Base-by-base conservation (phyloP, 805 yeast species). In the Myxozyma neglecta region DNA sequence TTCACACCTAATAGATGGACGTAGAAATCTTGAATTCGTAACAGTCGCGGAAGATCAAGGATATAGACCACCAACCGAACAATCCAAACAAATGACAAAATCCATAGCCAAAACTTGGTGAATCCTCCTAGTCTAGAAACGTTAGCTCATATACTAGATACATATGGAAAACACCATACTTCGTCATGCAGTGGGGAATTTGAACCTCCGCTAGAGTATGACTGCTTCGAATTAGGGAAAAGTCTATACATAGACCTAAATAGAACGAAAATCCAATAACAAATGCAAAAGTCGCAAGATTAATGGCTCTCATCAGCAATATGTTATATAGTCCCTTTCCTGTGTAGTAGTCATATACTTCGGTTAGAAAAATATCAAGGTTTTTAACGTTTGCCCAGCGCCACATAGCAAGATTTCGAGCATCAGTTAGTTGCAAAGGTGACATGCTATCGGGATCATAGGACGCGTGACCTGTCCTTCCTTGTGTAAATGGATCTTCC, bases 381-480 rank as follows among this genome's bases (percentile, higher is more conserved):
- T 94, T 94, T 68, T 89, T 90, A 29, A 94, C 90, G 70, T 94
- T 94, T 0, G 98, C 96, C 98, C 99, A 94, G 63, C 90, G 81
- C 90, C 97, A 94, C 16, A 89, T 77, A 0, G 98, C 96, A 53
- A 90, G 77, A 71, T 92, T 97, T 61, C 79, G 78, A 0, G 89
- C 83, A 54, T 85, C 83, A 34, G 85, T 70, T 0, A 80, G 77
- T 7, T 82, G 81, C 7, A 80, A 70, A 65, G 13, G 60, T 14
- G 48, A 35, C 9, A 34, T 20, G 1, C 49, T n/a, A 10, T 43
- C 48, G 14, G 47, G 53, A 13, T 54, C 55, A 16, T 40, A 36
- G 13, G 43, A 37, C 14, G 10, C 20, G 43, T 24, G 51, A 49
- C 20, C 57, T 45, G 35, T 18, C 48, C 6, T 24, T 24, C 29